Conservation (phyloP, 495 filamentous ascomycete species). For the Xylaria nigripes region DNA sequence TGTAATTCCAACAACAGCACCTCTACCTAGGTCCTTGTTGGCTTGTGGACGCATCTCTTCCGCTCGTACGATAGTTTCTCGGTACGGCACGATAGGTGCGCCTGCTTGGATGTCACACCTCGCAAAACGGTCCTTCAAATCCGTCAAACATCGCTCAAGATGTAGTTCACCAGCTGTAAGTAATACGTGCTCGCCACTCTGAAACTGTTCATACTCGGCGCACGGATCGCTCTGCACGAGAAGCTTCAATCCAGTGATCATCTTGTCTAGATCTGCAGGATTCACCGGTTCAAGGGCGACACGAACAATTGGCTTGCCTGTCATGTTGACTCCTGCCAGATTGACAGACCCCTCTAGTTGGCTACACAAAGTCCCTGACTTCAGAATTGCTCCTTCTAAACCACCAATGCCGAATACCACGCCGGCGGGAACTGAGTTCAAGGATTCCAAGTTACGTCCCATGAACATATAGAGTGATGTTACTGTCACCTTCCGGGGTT, state of each 20-base stretch:
- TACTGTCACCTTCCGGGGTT: slow-evolving; percentile 75
- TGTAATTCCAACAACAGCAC: slow-evolving; percentile 64
- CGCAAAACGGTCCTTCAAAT: slow-evolving; percentile 87
- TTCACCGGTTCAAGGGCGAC: slow-evolving; percentile 88
- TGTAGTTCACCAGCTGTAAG: slow-evolving; percentile 92
- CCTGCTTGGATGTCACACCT: slow-evolving; percentile 92
- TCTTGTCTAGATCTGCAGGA: slow-evolving; percentile 81
- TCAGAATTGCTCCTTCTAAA: slow-evolving; percentile 82
- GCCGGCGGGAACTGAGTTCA: slow-evolving; percentile 80
- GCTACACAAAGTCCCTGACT: slow-evolving; percentile 89
- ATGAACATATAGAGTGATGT: slow-evolving; percentile 92
- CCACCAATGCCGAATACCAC: slow-evolving; percentile 95
- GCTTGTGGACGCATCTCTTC: slow-evolving; percentile 85
- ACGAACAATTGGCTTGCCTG: slow-evolving; percentile 80
- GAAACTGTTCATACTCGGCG: slow-evolving; percentile 87
- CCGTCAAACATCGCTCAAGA: slow-evolving; percentile 87
- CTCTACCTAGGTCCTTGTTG: slow-evolving; percentile 81
- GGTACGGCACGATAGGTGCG: slow-evolving; percentile 89
- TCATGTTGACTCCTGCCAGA: slow-evolving; percentile 75
- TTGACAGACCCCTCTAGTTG: slow-evolving; percentile 85
- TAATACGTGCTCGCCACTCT: slow-evolving; percentile 91
- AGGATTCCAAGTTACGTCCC: slow-evolving; percentile 78
- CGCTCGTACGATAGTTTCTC: slow-evolving; percentile 80
- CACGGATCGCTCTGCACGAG: slow-evolving; percentile 95
- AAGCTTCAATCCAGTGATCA: slow-evolving; percentile 80